Conservation (phyloP, 2,329 filamentous ascomycete genomes). For the Colletotrichum sp. region DNA sequence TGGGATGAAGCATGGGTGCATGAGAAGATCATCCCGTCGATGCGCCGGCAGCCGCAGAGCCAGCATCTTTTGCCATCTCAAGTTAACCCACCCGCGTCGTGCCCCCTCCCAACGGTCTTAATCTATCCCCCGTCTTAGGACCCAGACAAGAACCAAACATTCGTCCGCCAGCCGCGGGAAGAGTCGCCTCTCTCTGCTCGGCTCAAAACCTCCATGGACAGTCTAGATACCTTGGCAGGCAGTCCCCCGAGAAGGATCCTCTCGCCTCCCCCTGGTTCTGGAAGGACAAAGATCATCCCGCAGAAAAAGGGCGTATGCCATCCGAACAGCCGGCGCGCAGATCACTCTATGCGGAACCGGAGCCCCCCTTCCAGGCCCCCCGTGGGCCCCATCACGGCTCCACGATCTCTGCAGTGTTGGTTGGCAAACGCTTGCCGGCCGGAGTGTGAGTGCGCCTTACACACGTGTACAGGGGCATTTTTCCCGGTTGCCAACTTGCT, state of each 20-base stretch:
- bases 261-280: not conserved
- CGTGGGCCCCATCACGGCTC: not conserved
- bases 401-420: not conserved
- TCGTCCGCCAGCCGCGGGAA: not conserved
- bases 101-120: not conserved
- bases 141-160: not conserved
- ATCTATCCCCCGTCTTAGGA: not conserved
- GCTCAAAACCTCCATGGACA: not conserved
- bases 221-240: not conserved
- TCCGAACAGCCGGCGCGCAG: constrained; percentile 9
- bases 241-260: not conserved
- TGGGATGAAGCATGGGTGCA: not conserved
- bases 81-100: not conserved
- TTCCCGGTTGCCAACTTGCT: not conserved
- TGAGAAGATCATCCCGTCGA: not conserved
- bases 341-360: constrained; percentile 13
- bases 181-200: not conserved
- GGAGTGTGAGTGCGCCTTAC: not conserved
- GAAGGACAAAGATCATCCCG: not conserved
- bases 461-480: not conserved
- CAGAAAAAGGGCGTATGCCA: not conserved
- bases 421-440: not conserved
- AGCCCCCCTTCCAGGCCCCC: not conserved
- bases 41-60: not conserved
- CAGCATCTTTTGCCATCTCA: not conserved